Percentiles rank a stretch among this genome's conserved stretches.
Conservation (phyloP, 1,284 basidiomycete genomes). For the Pterulicium gracile region DNA sequence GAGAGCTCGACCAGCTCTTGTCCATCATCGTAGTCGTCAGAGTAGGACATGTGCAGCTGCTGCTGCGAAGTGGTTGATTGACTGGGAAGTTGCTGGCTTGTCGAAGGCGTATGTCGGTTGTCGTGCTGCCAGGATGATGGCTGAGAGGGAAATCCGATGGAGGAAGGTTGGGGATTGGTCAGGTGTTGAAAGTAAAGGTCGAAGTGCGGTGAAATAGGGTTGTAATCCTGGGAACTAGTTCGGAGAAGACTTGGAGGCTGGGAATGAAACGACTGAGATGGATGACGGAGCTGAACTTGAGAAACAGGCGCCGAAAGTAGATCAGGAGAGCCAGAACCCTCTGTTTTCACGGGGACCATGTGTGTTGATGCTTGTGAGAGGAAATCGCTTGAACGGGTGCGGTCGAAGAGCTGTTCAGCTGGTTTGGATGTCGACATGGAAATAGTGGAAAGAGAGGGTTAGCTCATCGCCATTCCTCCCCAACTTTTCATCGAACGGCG, state of each 20-base stretch:
- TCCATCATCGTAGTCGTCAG: conserved; percentile 40
- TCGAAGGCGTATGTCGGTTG: too few species aligned
- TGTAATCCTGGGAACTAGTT: too few species aligned
- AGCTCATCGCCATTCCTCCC: too few species aligned
- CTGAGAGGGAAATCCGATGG: too few species aligned
- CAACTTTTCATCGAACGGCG: too few species aligned
- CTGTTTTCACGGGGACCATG: conserved; percentile 15
- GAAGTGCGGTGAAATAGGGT: too few species aligned
- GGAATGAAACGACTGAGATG: conserved; percentile 1
- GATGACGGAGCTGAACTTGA: conserved; percentile 2
- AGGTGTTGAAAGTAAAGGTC: too few species aligned
- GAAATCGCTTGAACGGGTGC: neutral
- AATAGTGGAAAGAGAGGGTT: too few species aligned
- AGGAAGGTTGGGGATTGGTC: too few species aligned
- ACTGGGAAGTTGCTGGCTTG: too few species aligned
- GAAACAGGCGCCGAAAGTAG: conserved; percentile 4
- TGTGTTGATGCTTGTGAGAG: neutral
- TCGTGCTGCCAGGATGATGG: too few species aligned
- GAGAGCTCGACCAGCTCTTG: conserved; percentile 33
- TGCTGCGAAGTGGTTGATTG: too few species aligned
- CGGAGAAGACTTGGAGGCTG: neutral
- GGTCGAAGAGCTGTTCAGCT: neutral
- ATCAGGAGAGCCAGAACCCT: conserved; percentile 27
- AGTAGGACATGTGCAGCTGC: conserved; percentile 27
- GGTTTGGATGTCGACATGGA: neutral